These are phyloP conservation scores for Apiospora pterosperma DNA, from an alignment of 2,329 filamentous ascomycete species.

Conservation along the genomic window DNA sequence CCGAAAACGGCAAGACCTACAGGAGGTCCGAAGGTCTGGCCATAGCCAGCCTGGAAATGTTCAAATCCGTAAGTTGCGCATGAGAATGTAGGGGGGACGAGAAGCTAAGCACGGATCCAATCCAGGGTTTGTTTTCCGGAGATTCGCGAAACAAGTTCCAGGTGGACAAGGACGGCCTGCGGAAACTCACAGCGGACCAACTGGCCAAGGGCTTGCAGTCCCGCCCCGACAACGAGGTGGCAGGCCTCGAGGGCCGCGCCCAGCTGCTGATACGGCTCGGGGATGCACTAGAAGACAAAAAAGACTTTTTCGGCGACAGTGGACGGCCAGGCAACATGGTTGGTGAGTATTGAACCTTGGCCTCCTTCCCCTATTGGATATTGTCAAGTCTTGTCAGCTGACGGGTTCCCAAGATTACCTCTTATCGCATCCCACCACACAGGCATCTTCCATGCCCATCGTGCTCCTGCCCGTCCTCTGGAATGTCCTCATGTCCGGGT, in stretches of 20 bases:
- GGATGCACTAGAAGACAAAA: constrained; percentile 69
- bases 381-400: not conserved
- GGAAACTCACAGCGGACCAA: constrained; percentile 67
- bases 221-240: constrained; percentile 72
- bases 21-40: constrained; percentile 22
- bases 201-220: constrained; percentile 85
- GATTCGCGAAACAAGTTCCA: constrained; percentile 77
- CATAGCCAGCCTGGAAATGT: constrained; percentile 81
- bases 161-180: constrained; percentile 81
- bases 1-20: constrained; percentile 26
- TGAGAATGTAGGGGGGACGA: not conserved
- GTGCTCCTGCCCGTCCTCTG: constrained; percentile 60
- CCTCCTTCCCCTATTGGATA: not conserved
- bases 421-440: constrained; percentile 85
- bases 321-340: constrained; percentile 92
- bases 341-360: constrained; percentile 61
- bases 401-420: constrained; percentile 66
- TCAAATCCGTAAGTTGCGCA: constrained; percentile 60
- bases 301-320: constrained; percentile 79
- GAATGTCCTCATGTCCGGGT: constrained; percentile 83
- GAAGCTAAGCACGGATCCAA: not conserved
- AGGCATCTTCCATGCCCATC: constrained; percentile 79
- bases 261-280: constrained; percentile 73
- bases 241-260: constrained; percentile 80
- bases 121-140: constrained; percentile 77